Base-by-base conservation (phyloP, 2,329 filamentous ascomycete species). In the Monilinia fructigena region DNA sequence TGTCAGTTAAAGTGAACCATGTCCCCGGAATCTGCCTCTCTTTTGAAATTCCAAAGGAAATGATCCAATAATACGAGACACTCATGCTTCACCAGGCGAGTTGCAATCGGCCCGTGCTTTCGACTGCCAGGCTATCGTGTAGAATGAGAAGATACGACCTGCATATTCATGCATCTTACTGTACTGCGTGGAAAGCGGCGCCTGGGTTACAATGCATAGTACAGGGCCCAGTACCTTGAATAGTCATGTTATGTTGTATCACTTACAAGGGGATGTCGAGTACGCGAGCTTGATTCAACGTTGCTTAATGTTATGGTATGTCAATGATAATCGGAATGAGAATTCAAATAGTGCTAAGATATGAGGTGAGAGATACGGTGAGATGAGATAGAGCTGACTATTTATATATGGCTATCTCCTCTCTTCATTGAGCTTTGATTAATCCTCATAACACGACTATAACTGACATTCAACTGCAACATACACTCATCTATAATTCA, bases 151-250 rank as follows among this genome's bases (percentile, higher is more conserved):
- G 54, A 58, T 40, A 56, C 48, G 40, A 47, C 40, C 31, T 64
- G 52, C 52, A 56, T 63, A 45, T 56, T 56, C 52, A 47, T 63
- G 62, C 53, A 65, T 55, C 62, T 65, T 40, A 50, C 62, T 59
- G 62, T 65, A 31, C 42, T 65, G 53, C 58, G 31, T 50, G 31
- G 23, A 47, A 47, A 54, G 31, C 18, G 18, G 63, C 54, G 54
- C 40, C 53, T 10, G 4, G 0, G 26, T 54, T 63, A 16, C 16
- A 20, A 28, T 42, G 38, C n/a, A 55, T 42, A 47, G 42, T 54
- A 63, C 35, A 42, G 35, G 35, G 35, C 31, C 47, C 54, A 55
- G 23, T 26, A n/a, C 35, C 23, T n/a, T 63, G 47, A n/a, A 40
- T 55, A 20, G 7, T 55, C 50, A 53, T 63, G 60, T 63, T 63